These are phyloP conservation scores for Chloris gayana DNA, from an alignment of 176 grass and related monocot genomes.

Conservation along the genomic window DNA sequence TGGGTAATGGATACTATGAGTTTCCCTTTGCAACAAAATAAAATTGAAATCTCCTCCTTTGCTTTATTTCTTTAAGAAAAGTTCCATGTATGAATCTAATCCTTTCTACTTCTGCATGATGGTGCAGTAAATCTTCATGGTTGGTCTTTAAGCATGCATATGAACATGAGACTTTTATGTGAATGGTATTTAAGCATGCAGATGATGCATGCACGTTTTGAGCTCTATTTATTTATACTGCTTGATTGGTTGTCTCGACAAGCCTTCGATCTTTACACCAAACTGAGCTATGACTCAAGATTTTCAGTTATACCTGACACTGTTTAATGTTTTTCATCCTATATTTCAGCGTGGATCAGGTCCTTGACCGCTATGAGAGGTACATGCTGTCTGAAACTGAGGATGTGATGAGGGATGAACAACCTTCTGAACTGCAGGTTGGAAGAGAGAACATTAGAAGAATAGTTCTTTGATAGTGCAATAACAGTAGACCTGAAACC, in stretches of 20 bases:
- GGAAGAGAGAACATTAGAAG: neutral
- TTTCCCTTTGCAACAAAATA: too few species aligned
- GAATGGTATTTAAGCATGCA: neutral
- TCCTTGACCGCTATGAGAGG: conserved; percentile 48
- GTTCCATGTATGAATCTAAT: too few species aligned
- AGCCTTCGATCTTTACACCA: neutral
- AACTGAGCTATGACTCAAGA: neutral
- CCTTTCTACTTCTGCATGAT: too few species aligned
- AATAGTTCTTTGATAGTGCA: neutral
- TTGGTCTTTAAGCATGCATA: too few species aligned
- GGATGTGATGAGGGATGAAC: conserved; percentile 1
- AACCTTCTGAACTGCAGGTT: neutral
- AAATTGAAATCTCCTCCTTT: too few species aligned
- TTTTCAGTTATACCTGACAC: neutral
- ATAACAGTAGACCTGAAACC: neutral
- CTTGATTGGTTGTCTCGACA: neutral
- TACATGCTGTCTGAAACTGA: conserved; percentile 22
- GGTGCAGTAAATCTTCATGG: too few species aligned
- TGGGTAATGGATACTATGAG: too few species aligned
- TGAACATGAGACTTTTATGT: too few species aligned
- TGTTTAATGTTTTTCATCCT: neutral
- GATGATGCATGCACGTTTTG: neutral
- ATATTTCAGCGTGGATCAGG: conserved; percentile 44
- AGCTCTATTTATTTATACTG: neutral
- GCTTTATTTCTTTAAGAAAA: too few species aligned